These are phyloP conservation scores for Musa beccarii DNA, from an alignment of 176 grass and related monocot species.

Conservation along the genomic window DNA sequence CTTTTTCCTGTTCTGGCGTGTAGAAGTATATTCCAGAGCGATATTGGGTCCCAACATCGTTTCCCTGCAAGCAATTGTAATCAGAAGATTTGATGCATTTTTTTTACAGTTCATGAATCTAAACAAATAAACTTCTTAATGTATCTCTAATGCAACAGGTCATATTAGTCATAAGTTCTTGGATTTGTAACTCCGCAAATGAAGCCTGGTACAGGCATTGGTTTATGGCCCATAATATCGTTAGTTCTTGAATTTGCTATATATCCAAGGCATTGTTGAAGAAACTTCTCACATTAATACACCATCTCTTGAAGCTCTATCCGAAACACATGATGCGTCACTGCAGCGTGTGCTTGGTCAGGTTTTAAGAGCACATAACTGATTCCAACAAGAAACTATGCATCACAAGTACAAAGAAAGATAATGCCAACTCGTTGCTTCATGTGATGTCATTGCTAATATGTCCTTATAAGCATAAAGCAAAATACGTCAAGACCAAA, in stretches of 20 bases:
- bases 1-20: slow-evolving; percentile 63
- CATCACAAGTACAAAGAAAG: background rate
- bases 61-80: slow-evolving; percentile 36
- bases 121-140: background rate
- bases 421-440: background rate
- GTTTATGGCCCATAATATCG: too few relatives aligned
- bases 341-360: too few relatives aligned
- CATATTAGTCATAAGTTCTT: background rate
- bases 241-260: too few relatives aligned
- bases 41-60: slow-evolving; percentile 81
- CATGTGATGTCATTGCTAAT: background rate
- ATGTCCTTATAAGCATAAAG: background rate
- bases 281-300: too few relatives aligned
- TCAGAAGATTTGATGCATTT: background rate
- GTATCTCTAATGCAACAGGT: background rate
- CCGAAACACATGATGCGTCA: too few relatives aligned
- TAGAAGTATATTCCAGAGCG: slow-evolving; percentile 94
- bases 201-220: too few relatives aligned
- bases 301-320: too few relatives aligned
- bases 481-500: background rate
- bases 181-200: background rate
- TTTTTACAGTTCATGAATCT: background rate
- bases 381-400: background rate
- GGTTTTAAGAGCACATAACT: too few relatives aligned
- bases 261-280: too few relatives aligned